Evolutionary conservation across 2,329 filamentous ascomycete genomes (phyloP).

Genomic region (Epichloe gansuensis): DNA sequence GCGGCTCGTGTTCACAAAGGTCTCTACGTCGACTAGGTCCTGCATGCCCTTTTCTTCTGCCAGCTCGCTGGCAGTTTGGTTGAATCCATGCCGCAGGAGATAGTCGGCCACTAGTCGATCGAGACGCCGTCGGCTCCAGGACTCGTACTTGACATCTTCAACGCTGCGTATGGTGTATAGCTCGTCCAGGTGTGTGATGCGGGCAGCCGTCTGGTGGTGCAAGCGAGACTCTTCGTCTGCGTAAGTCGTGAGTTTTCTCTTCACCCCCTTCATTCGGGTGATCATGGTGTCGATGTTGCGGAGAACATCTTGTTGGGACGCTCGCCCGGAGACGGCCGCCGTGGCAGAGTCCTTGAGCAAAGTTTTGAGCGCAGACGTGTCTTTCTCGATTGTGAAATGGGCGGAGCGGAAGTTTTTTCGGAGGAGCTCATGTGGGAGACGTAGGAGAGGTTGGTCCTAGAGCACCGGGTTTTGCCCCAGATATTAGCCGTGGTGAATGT

Average conservation of each 20-base stretch:
- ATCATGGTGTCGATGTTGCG: constrained; percentile 77
- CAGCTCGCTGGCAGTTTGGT: constrained; percentile 60
- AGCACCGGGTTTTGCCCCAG: no score
- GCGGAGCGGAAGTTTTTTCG: constrained; percentile 88
- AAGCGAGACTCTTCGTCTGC: constrained; percentile 70
- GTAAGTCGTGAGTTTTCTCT: constrained; percentile 68
- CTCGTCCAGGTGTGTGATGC: constrained; percentile 69
- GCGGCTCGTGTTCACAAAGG: constrained; percentile 68
- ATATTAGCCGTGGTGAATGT: neutral
- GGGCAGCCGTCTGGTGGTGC: constrained; percentile 61
- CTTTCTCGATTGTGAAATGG: constrained; percentile 63
- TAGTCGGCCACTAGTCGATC: constrained; percentile 88
- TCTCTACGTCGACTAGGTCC: constrained; percentile 76
- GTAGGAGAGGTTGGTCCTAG: constrained; percentile 87
- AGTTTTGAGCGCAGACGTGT: constrained; percentile 49
- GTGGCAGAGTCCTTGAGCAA: constrained; percentile 51
- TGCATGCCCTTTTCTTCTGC: constrained; percentile 64
- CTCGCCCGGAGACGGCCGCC: constrained; percentile 49
- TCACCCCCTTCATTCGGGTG: constrained; percentile 68
- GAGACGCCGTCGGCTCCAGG: constrained; percentile 71
- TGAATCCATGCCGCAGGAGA: constrained; percentile 71
- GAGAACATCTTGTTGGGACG: constrained; percentile 58
- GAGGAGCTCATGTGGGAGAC: constrained; percentile 82
- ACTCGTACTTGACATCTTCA: constrained; percentile 86
- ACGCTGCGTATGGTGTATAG: constrained; percentile 69